Percentiles rank a stretch among this genome's conserved stretches.
These are phyloP conservation scores for Trichosporon sp. DNA, from an alignment of 1,284 basidiomycete species.

Conservation along the genomic window DNA sequence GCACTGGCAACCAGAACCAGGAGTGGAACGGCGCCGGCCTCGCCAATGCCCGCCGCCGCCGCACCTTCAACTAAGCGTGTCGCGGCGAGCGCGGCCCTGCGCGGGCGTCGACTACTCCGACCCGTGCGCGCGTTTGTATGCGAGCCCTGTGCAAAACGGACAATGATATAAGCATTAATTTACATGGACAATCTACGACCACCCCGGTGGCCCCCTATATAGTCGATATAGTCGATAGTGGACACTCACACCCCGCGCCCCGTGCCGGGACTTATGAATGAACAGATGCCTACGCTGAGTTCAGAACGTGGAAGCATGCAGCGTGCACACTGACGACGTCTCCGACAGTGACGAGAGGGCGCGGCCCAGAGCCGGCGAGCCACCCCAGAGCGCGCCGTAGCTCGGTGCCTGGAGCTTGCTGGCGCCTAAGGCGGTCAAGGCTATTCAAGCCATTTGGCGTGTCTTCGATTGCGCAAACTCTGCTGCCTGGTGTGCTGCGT, in stretches of 20 bases:
- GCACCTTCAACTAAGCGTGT: conserved; percentile 7
- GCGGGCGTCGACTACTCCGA: neutral
- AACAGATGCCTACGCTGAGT: neutral
- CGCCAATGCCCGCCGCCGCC: conserved; percentile 7
- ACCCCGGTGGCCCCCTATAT: neutral
- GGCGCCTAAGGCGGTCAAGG: neutral
- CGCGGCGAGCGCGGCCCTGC: too few relatives aligned
- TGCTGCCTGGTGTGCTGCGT: neutral
- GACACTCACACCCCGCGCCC: neutral
- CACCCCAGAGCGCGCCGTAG: neutral
- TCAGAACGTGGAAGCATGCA: neutral
- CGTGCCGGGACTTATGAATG: neutral
- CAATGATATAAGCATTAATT: neutral
- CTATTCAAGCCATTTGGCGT: neutral
- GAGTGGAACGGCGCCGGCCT: conserved; percentile 24
- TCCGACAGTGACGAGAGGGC: neutral
- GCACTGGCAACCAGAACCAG: conserved; percentile 39
- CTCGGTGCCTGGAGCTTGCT: neutral
- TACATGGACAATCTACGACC: neutral
- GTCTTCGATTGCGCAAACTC: neutral
- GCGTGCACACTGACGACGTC: neutral
- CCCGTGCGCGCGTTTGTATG: neutral
- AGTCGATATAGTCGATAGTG: neutral
- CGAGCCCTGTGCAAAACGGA: neutral
- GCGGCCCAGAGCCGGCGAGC: too few relatives aligned